Percentiles rank a stretch among this genome's conserved stretches.
Conservation (phyloP, 495 filamentous ascomycete genomes). For the Penicillium canariense region DNA sequence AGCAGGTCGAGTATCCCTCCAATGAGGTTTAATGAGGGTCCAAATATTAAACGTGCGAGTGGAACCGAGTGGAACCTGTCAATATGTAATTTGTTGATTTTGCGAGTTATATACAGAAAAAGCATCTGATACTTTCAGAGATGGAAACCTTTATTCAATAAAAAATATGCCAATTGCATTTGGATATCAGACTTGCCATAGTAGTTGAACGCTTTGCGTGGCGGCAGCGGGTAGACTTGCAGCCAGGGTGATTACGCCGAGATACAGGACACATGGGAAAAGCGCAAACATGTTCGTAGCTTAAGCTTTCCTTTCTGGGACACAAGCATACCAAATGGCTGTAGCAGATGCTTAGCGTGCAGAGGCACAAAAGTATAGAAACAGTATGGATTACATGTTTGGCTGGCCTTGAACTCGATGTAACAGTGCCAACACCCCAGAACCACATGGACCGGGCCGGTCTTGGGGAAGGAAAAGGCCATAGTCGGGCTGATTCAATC, state of each 20-base stretch:
- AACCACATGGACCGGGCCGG: slow-evolving; percentile 3
- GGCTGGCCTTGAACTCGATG: neutral
- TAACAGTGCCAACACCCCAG: neutral
- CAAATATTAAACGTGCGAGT: too few relatives aligned
- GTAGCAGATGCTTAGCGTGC: neutral
- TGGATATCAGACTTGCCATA: too few relatives aligned
- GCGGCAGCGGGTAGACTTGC: too few relatives aligned
- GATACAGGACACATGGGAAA: too few relatives aligned
- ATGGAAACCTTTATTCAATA: too few relatives aligned
- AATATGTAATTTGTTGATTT: neutral
- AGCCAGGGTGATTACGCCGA: too few relatives aligned
- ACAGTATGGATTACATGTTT: neutral
- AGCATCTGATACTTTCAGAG: too few relatives aligned
- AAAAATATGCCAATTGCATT: too few relatives aligned
- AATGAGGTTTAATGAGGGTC: slow-evolving; percentile 41
- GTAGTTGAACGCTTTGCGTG: too few relatives aligned
- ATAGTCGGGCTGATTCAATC: neutral
- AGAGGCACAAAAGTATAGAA: too few relatives aligned
- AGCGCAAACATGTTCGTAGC: neutral
- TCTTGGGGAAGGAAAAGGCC: neutral
- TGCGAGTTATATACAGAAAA: too few relatives aligned
- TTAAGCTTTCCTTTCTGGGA: neutral
- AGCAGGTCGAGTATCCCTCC: slow-evolving; percentile 65
- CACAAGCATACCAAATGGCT: neutral
- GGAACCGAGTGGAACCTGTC: neutral